Evolutionary conservation across 441 rosid genomes (phyloP).

Genomic region (Erodium chrysanthum): DNA sequence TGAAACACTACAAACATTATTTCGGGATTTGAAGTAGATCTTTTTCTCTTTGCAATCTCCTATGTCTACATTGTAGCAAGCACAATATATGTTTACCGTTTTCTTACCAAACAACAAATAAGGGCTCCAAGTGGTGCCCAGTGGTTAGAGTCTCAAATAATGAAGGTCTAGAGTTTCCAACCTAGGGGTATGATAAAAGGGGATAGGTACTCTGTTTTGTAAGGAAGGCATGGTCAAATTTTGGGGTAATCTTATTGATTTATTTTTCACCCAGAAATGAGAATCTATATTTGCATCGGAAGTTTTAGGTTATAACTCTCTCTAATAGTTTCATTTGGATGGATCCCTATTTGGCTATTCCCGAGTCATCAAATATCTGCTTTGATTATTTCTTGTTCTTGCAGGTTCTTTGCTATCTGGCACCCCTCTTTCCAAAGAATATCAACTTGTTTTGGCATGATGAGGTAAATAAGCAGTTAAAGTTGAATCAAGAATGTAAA

Average conservation of each 20-base stretch:
- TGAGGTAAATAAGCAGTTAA: slow-evolving; percentile 55
- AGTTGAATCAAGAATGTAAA: slow-evolving; percentile 14
- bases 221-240: not conserved
- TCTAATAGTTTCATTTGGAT: not conserved
- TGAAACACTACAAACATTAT: not conserved
- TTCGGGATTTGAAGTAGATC: not conserved
- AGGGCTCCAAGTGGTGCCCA: not conserved
- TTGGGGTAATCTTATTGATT: not conserved
- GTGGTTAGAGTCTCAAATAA: not conserved
- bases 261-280: not conserved
- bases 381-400: slow-evolving; percentile 12
- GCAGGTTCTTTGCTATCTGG: slow-evolving; percentile 85
- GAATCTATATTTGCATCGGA: not conserved
- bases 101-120: slow-evolving; percentile 8
- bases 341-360: slow-evolving; percentile 5
- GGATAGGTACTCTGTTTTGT: not conserved
- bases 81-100: slow-evolving; percentile 11
- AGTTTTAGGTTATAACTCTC: not conserved
- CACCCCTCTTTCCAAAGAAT: slow-evolving; percentile 89
- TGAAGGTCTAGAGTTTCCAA: not conserved
- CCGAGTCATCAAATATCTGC: slow-evolving; percentile 3
- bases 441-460: slow-evolving; percentile 92
- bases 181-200: slow-evolving; percentile 3
- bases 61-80: slow-evolving; percentile 13
- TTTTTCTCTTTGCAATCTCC: slow-evolving; percentile 6